Base-by-base conservation (phyloP, 495 filamentous ascomycete genomes). In the Stereocaulon alpinum region DNA sequence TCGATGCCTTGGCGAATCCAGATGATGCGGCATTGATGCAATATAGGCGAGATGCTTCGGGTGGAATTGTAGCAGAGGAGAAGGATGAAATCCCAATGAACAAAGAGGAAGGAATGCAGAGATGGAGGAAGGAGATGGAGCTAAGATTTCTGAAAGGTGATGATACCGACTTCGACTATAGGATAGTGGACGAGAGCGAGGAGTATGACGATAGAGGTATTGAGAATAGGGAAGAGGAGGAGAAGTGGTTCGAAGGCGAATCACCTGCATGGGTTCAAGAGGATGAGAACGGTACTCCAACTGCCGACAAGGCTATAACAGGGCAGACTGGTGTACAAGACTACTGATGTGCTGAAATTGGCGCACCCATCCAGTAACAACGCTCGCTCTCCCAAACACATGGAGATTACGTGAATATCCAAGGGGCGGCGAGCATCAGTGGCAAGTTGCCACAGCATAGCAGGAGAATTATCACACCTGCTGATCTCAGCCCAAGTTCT, bases 251-350 rank as follows among this genome's bases (percentile, higher is more conserved):
- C 67, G 86, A 87, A 22, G 82, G 82, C n/a, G 86, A 91, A 71
- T 83, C 86, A 52, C 81, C 85, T 1, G 75, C 74, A 37, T 88
- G 82, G 81, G 66, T 79, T 10, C 70, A 76, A 55, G 82, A 77
- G 40, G 74, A 70, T 45, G 64, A 70, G n/a, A 73, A 72, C 18
- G 74, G 71, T n/a, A 56, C 68, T 4, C 70, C 71, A 55, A 42
- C 66, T 22, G 66, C 55, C 42, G 63, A 52, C 10, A 18, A 69
- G 12, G 66, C 67, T 24, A 64, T 86, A 18, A 72, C 70, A 29
- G 86, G 88, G 4, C 82, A 92, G 71, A 92, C 88, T 20, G 89
- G 89, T 1, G 74, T 92, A 40, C 87, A 92, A 67, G 89, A 94
- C 70, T 94, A 84, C 59, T 93, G 70, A 80, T 30, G 10, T 22